Evolutionary conservation across 1,284 basidiomycete species (phyloP), one percentile per base, ranked within the genome.

Genomic region (Austroboletus olivaceoglutinosus): DNA sequence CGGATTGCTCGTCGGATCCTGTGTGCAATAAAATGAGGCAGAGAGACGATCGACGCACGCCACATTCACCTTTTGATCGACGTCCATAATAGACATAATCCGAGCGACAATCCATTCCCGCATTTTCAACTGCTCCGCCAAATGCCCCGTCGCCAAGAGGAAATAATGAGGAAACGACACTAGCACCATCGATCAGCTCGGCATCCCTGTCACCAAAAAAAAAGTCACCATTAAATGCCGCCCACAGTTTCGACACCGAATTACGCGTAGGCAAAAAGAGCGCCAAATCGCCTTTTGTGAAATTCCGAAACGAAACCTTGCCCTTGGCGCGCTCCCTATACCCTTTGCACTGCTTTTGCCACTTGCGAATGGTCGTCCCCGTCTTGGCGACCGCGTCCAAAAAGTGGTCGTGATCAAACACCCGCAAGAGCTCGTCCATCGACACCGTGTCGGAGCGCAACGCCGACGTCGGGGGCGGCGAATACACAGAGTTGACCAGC

Each of bases 111-210:
- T 91, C 91, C 93, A 97, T 71, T 97, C 94, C 42, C 91, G 79
- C 18, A 83, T 84, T 68, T 87, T 88, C 49, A 93, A 73, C 64
- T 94, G 89, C 61, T 95, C 91, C 11, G 86, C 88, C 36, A 98
- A 77, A 57, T 86, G 81, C 1, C 87, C 89, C 1, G 85, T 89
- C 7, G 92, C 89, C 64, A 93, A 85, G 40, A 99, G 81, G 75
- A 99, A 99, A 71, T 96, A 96, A 72, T 98, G 96, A 31, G 96
- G 96, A 70, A 93, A 95, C 7, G 91, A 93, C 8, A 97, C 92
- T 93, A 27, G 11, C 5, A 27, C 22, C 23, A 8, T 3, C 4
- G 16, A 27, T 38, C 15, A 22, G 19, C 37, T 22, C 21, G 4
- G 19, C 21, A 38, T 23, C 3, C 12, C n/a, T n/a, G n/a, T n/a